Evolutionary conservation across 225 moss, liverwort and hornwort genomes (phyloP), one percentile per base, ranked within the genome.

Genomic region (Pseudisothecium myosuroides): DNA sequence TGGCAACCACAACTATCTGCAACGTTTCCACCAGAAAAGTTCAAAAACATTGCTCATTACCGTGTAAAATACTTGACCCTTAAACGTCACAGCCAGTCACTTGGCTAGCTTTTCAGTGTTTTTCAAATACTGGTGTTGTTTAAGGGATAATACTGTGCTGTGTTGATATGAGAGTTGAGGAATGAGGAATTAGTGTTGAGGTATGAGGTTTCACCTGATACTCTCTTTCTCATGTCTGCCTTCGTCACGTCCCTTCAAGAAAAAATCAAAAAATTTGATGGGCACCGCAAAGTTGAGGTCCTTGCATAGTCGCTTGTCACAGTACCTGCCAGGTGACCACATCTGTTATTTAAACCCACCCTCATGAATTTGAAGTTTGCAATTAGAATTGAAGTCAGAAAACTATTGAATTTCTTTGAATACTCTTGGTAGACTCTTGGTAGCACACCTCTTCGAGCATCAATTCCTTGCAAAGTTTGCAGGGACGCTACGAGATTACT

Each of bases 191-290:
- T 55, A 36, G 45, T 39, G 18, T 62, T 64, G 36, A 63, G 74
- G 43, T 63, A 12, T 73, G 86, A 81, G 86, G 54, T 86, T 82
- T 43, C 43, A 90, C 90, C 84, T 80, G 90, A 6, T 43, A 73
- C 36, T 88, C 73, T 84, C 84, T 32, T 88, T 88, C 90, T 90
- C 90, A 90, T 90, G 84, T 72, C 55, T 83, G 87, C 66, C 87
- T 87, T 58, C 29, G n/a, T 58, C 81, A 78, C 79, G 41, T 61
- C 50, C 17, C 85, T 75, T 39, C 2, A 2, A 21, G 52, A 18
- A 28, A 76, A 32, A 36, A 29, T n/a, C 21, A 56, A 66, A 61
- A 61, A 62, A 31, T 41, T 49, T 49, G 23, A 65, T 32, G 24
- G 50, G 60, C 45, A 79, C 76, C 5, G 34, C 60, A 18, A 16